Evolutionary conservation across 768 basidiomycete species (phyloP).

Genomic region (Exidia glandulosa): DNA sequence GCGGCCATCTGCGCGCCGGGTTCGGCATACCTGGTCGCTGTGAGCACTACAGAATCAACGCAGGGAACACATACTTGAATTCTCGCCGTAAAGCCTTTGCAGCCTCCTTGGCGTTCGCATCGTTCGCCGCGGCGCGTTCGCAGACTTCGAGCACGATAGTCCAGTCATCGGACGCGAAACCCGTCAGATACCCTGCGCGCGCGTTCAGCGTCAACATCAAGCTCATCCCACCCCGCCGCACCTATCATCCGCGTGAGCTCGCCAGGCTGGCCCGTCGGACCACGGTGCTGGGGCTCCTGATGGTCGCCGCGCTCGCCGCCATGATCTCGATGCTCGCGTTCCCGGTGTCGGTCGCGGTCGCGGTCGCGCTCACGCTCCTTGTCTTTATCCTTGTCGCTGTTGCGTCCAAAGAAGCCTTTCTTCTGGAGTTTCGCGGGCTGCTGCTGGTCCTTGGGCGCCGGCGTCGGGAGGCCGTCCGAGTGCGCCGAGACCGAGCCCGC

Average conservation of each 20-base stretch:
- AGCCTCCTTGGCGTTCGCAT: constrained; percentile 72
- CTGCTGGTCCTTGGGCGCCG: neutral
- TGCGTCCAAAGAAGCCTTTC: constrained; percentile 6
- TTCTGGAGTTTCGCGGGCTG: constrained; percentile 4
- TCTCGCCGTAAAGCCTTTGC: constrained; percentile 71
- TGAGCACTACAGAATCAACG: constrained; percentile 9
- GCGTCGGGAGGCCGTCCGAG: neutral
- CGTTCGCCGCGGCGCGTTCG: constrained; percentile 65
- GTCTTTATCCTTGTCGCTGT: no score
- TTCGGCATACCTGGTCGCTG: constrained; percentile 49
- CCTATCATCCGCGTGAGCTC: constrained; percentile 14
- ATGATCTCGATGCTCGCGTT: neutral
- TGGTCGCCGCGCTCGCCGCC: neutral
- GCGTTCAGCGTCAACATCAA: neutral
- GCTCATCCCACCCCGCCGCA: neutral
- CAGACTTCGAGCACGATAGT: constrained; percentile 73
- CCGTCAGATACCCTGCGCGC: constrained; percentile 8
- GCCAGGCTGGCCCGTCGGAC: constrained; percentile 1
- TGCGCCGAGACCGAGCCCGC: neutral
- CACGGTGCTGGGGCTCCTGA: neutral
- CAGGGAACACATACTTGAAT: constrained; percentile 53
- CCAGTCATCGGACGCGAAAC: constrained; percentile 59
- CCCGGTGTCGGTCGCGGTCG: neutral
- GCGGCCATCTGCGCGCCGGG: constrained; percentile 67
- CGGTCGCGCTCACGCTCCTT: constrained; percentile 11